Base-by-base conservation (phyloP, 73 alveolate genomes). In the Paramecium bursaria region DNA sequence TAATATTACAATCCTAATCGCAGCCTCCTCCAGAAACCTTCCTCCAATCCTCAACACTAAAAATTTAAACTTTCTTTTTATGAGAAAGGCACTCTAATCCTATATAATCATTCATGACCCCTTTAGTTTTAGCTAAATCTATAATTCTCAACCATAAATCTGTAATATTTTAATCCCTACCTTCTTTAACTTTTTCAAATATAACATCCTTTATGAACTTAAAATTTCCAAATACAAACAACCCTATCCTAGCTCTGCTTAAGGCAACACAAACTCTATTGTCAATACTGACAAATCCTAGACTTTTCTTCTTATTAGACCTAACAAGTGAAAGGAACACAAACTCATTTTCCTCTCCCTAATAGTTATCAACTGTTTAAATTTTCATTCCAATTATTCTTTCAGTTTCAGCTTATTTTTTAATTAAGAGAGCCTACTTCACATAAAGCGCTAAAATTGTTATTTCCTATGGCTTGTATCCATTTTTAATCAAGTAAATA, bases 271-370 rank as follows among this genome's bases (percentile, higher is more conserved):
- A 85, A 11, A 95, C 93, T 86, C 98, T 88, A 74, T 95, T 95
- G 29, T 74, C 82, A 23, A 88, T 87, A 80, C 87, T 88, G 9
- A 95, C 76, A 85, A 75, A 95, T 21, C 98, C 98, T n/a, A 95
- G 87, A 15, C 29, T 46, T 51, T 88, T 30, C 9, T 92, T 42
- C 11, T 44, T 30, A 79, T 90, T 90, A 33, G 93, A 76, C 85
- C 98, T 90, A 7, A 92, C 98, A 35, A 94, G 85, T 47, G 95
- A 88, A 42, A 94, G 44, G 14, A 94, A 50, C 31, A 94, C 91
- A 10, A 94, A 90, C 48, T 94, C 98, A 88, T 90, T 92, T 90
- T 94, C 98, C 82, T 94, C 98, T 50, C 98, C 98, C 86, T 94
- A 90, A 53, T 87, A 94, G 80, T 94, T 94, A 86, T 94, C 98